Evolutionary conservation across 163 green algal genomes (phyloP), one percentile per base, ranked within the genome.

Genomic region (Scenedesmus sp.): DNA sequence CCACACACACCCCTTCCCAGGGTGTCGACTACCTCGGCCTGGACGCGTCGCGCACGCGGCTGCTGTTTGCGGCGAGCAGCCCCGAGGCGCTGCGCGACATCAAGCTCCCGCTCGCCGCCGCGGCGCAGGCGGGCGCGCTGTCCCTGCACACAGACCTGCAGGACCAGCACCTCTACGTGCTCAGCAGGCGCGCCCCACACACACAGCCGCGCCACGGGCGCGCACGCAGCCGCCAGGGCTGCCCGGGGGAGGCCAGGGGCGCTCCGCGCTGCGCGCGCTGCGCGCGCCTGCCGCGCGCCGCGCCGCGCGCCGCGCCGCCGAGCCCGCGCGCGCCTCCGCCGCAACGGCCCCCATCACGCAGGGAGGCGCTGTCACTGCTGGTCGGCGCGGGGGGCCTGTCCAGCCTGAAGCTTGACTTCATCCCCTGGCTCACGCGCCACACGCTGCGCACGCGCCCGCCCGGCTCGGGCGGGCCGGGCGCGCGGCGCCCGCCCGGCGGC

Each of bases 11-110:
- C n/a, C n/a, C n/a, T 6, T 47, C n/a, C 2, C 81, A 91, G 64
- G 89, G 91, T 31, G 91, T 95, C 3, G 93, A 96, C 83, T 96
- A 96, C 67, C 75, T 96, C 17, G 92, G 89, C 0, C 58, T 94
- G 29, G 90, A 94, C 78, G 44, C 71, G 11, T 29, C 63, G 0
- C 77, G 79, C 3, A 60, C 88, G 67, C 83, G 82, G 56, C 83
- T 97, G 60, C 75, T 92, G 45, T 94, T 93, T 85, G 94, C 92
- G 57, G 86, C 86, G 18, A 86, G 82, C 77, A 86, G 72, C 66
- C 89, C 78, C 1, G 92, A 94, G 14, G 58, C 79, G 0, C 64
- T 91, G 44, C 75, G 86, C 20, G 85, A 95, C 53, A 77, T 96
- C 33, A 84, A 80, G 51, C 51, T 93, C 14, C 83, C 87, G 9